Evolutionary conservation across 2,329 filamentous ascomycete species (phyloP).

Genomic region (Albophoma yamanashiensis): DNA sequence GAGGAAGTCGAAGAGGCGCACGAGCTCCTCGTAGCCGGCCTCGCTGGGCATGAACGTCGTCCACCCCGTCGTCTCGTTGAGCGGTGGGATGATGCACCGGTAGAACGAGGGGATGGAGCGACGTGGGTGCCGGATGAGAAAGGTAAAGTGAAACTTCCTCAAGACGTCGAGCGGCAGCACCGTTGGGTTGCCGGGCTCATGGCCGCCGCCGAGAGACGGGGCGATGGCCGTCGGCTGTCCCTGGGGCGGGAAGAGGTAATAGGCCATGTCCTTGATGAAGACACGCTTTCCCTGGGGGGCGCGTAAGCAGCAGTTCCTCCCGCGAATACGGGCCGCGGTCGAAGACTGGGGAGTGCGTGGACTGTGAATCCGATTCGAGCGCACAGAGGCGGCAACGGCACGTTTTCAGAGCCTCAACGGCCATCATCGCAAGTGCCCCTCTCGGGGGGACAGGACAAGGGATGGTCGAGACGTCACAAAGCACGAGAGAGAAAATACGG

Average conservation of each 20-base stretch:
- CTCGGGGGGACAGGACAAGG: neutral
- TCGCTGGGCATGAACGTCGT: slow-evolving; percentile 77
- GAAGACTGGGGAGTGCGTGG: neutral
- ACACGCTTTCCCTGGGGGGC: slow-evolving; percentile 67
- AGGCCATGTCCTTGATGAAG: slow-evolving; percentile 97
- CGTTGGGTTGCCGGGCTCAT: slow-evolving; percentile 69
- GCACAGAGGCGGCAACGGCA: neutral
- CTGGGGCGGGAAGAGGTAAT: slow-evolving; percentile 77
- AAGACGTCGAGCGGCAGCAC: slow-evolving; percentile 67
- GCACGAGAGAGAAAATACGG: neutral
- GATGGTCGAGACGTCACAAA: neutral
- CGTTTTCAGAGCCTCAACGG: neutral
- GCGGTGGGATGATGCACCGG: slow-evolving; percentile 83
- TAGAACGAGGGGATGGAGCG: slow-evolving; percentile 87
- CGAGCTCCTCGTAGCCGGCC: slow-evolving; percentile 83
- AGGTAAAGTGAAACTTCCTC: slow-evolving; percentile 82
- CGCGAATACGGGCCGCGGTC: neutral
- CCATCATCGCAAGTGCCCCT: neutral
- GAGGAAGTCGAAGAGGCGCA: slow-evolving; percentile 79
- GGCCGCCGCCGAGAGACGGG: slow-evolving; percentile 61
- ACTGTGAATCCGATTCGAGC: neutral
- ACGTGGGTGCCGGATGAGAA: slow-evolving; percentile 93
- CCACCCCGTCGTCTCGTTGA: slow-evolving; percentile 75
- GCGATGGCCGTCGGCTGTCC: slow-evolving; percentile 59
- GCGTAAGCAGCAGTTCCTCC: slow-evolving; percentile 8